Base-by-base conservation (phyloP, 106 monocot species). In the Dioscorea zingiberensis region DNA sequence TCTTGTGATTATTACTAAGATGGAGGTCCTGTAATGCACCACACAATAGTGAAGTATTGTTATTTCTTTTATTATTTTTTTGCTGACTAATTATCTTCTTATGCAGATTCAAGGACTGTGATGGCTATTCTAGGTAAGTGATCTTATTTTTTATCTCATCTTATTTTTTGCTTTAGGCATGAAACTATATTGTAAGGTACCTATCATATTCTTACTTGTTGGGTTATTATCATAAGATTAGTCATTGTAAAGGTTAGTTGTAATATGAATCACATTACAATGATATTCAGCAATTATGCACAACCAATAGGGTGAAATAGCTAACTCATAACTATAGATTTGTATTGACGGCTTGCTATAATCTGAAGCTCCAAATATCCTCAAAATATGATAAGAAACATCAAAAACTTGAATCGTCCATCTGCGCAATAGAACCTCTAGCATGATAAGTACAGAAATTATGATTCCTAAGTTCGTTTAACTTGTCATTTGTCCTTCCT, bases 101-200 rank as follows among this genome's bases (percentile, higher is more conserved):
- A 44, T 63, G 69, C 89, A 95, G 94, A 92, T 86, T 97, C 97
- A 62, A 92, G 97, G 69, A 97, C 97, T 11, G 97, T 97, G 67
- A 97, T 97, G 97, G 83, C 88, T 59, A 92, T 97, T 73, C 77
- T 97, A 32, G 97, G 97, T 95, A 83, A 70, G 79, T 45, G 62
- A 18, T 58, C 49, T 48, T 32, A 17, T 24, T 25, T 29, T 51
- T 48, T 13, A 6, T 22, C 15, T 44, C 56, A 56, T 18, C 62
- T 29, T 2, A 16, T 18, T 4, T 51, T 4, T 51, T 18, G 8
- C 51, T 51, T 51, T 19, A 51, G 19, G 0, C 51, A 51, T 51
- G 18, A 51, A 51, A 4, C 15, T 51, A 19, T 19, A 51, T 18
- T 51, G 18, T 4, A 51, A 51, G 51, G 15, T 51, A 4, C 19